Conservation (phyloP, 176 grass and related monocot genomes). For the Eremochloa ophiuroides region DNA sequence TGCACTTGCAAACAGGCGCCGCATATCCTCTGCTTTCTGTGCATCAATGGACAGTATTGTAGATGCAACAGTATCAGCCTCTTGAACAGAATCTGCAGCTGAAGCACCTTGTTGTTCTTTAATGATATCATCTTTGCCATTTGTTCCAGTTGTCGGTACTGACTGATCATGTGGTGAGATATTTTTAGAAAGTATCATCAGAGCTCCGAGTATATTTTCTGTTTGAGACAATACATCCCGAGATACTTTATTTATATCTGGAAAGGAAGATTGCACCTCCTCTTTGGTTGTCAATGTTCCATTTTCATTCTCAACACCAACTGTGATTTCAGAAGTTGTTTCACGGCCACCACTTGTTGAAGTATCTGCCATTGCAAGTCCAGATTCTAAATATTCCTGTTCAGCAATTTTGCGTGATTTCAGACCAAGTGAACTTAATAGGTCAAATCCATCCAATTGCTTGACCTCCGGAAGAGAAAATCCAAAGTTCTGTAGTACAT, state of each 20-base stretch:
- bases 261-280: conserved; percentile 41
- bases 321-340: conserved; percentile 27
- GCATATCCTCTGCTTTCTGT: conserved; percentile 67
- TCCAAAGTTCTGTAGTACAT: conserved; percentile 64
- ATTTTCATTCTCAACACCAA: conserved; percentile 33
- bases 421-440: conserved; percentile 58
- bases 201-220: conserved; percentile 84
- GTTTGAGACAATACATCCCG: conserved; percentile 80
- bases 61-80: conserved; percentile 27
- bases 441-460: conserved; percentile 66
- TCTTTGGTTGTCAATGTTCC: conserved; percentile 21
- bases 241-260: conserved; percentile 78
- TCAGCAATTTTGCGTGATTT: conserved; percentile 71
- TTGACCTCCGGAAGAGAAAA: conserved; percentile 91
- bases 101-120: conserved; percentile 27
- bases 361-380: conserved; percentile 57
- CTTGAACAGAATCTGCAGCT: conserved; percentile 33
- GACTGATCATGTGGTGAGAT: conserved; percentile 44
- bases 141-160: conserved; percentile 10
- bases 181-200: conserved; percentile 74
- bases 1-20: conserved; percentile 70
- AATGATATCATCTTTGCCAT: conserved; percentile 28
- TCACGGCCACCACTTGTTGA: conserved; percentile 26
- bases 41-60: conserved; percentile 31
- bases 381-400: conserved; percentile 72